Conservation (phyloP, 2,329 filamentous ascomycete genomes). For the Cyanodermella asteris region DNA sequence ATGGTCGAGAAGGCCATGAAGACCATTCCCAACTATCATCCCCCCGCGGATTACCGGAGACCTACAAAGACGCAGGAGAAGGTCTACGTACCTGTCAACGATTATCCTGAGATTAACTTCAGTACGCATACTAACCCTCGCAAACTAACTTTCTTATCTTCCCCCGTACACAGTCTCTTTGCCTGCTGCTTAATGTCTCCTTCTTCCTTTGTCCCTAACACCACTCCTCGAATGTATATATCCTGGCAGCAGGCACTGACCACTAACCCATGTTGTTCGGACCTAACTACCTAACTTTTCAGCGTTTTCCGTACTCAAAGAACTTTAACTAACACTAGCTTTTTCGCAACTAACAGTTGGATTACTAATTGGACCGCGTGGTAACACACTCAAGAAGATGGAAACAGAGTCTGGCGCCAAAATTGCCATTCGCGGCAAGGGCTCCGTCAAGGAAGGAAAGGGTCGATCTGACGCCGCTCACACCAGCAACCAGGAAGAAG, state of each 20-base stretch:
- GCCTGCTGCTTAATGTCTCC: too few relatives aligned
- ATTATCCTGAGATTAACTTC: slow-evolving; percentile 99
- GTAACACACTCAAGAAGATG: slow-evolving; percentile 99
- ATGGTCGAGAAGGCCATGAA: slow-evolving; percentile 98
- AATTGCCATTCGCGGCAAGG: slow-evolving; percentile 98
- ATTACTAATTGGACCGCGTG: slow-evolving; percentile 98
- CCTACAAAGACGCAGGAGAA: slow-evolving; percentile 99
- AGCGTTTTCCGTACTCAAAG: slow-evolving; percentile 19
- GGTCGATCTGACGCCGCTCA: slow-evolving; percentile 96
- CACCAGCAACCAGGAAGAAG: slow-evolving; percentile 98
- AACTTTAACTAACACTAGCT: slow-evolving; percentile 10
- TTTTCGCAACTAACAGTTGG: too few relatives aligned
- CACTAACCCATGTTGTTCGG: too few relatives aligned
- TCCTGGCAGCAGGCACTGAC: slow-evolving; percentile 19
- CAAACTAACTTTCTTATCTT: slow-evolving; percentile 41
- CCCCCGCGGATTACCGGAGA: slow-evolving; percentile 91
- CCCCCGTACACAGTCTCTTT: too few relatives aligned
- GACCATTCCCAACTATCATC: slow-evolving; percentile 97
- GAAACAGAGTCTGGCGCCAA: slow-evolving; percentile 92
- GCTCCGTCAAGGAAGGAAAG: slow-evolving; percentile 98
- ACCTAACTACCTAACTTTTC: slow-evolving; percentile 22
- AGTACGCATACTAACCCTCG: slow-evolving; percentile 99
- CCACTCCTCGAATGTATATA: slow-evolving; percentile 15
- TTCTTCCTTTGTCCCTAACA: slow-evolving; percentile 20
- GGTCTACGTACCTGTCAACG: slow-evolving; percentile 99